A percentile compares a stretch with the other conserved stretches of the same genome.
phyloP scores from a whole-genome alignment of 2,329 filamentous ascomycete genomes.

The Monilinia fructigena region DNA sequence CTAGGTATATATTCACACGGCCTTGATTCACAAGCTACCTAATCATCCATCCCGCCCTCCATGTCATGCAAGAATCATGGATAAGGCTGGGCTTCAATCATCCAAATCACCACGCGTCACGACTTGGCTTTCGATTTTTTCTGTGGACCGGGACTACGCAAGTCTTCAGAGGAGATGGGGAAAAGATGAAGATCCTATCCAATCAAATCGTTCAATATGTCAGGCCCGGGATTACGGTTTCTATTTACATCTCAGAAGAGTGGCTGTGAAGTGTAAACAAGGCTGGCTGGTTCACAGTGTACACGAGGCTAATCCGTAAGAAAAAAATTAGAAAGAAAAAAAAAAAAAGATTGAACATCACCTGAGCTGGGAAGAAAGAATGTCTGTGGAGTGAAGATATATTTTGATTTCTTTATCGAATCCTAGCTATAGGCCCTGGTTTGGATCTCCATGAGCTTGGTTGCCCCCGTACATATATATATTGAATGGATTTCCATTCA shows the following conservation, averaged over 20 bases:
- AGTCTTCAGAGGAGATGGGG: not conserved
- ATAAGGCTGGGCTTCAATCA: conserved; percentile 14
- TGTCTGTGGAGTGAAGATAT: not conserved
- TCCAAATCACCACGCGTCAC: not conserved
- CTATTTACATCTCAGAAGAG: conserved; percentile 11
- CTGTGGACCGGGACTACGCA: conserved; percentile 2
- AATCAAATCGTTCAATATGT: conserved; percentile 1
- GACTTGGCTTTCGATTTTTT: conserved; percentile 8
- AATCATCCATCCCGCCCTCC: too few relatives aligned
- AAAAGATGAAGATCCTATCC: not conserved
- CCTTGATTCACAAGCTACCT: too few relatives aligned
- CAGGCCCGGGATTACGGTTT: conserved; percentile 1
- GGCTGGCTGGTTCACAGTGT: not conserved
- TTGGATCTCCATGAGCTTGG: not conserved
- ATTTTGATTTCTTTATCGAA: not conserved
- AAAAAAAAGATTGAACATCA: not conserved
- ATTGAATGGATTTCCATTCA: not conserved
- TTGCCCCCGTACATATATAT: not conserved
- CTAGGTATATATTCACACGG: too few relatives aligned
- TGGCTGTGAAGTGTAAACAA: conserved; percentile 17
- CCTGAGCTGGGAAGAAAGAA: not conserved
- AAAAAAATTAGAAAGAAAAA: too few relatives aligned
- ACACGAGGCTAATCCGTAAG: not conserved
- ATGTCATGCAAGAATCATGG: too few relatives aligned
- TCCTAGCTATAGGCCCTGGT: not conserved